Percentiles rank a stretch among this genome's conserved stretches.
Evolutionary conservation across 208 protist species (phyloP).

Genomic region (Jaenimonas drosophilae): DNA sequence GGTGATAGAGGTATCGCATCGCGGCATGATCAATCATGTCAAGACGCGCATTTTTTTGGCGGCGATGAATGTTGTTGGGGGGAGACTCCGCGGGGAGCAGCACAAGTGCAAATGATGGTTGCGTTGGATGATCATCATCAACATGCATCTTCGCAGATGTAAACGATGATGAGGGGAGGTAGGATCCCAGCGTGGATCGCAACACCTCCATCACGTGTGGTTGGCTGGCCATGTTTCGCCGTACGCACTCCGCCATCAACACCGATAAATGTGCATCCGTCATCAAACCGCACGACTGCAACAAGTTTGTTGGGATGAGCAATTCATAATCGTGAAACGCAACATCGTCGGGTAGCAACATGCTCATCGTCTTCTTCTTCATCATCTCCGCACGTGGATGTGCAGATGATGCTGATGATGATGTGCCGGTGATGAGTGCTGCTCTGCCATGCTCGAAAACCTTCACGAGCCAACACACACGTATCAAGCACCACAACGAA

Average conservation of each 20-base stretch:
- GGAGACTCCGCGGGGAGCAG: slow-evolving; percentile 35
- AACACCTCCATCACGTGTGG: too few species aligned
- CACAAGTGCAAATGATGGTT: slow-evolving; percentile 26
- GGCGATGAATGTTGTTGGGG: slow-evolving; percentile 23
- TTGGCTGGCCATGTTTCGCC: background rate
- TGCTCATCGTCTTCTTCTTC: background rate
- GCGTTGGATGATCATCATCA: background rate
- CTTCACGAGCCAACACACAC: slow-evolving; percentile 1
- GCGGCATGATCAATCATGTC: slow-evolving; percentile 42
- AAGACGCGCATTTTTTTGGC: slow-evolving; percentile 52
- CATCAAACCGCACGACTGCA: background rate
- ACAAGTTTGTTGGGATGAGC: slow-evolving; percentile 12
- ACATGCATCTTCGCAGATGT: background rate
- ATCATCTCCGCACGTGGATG: slow-evolving; percentile 1
- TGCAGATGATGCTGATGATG: too few species aligned
- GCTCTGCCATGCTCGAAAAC: slow-evolving; percentile 1
- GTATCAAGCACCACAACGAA: slow-evolving; percentile 9
- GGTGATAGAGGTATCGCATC: slow-evolving; percentile 39
- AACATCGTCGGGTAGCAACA: slow-evolving; percentile 7
- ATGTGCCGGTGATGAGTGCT: slow-evolving; percentile 1
- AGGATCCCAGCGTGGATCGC: background rate
- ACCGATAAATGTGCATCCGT: background rate
- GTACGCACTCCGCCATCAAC: slow-evolving; percentile 1
- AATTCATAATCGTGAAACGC: slow-evolving; percentile 35
- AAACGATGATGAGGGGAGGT: background rate